Evolutionary conservation across 495 filamentous ascomycete genomes (phyloP), one percentile per base, ranked within the genome.

Genomic region (Aspergillus egyptiacus): DNA sequence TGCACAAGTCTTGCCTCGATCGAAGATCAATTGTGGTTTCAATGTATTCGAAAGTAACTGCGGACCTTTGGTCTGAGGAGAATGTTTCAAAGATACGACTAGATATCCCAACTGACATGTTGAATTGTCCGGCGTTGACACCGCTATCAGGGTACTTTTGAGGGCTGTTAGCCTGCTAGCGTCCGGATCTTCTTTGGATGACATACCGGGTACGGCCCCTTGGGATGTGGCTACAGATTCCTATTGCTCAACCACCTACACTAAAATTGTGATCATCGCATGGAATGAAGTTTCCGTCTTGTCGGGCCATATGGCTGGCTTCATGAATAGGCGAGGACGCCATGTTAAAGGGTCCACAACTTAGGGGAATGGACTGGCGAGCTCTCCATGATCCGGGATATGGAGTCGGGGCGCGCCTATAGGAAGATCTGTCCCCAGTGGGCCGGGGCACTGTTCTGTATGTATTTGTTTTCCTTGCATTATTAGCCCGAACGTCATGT

Each of bases 401-500:
- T 51, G 41, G 39, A 59, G 51, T 40, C 38, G 34, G 11, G 2
- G 36, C 48, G 23, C 39, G 31, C 38, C 37, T 34, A 51, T 51
- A 36, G 39, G 48, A 41, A 15, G 38, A 44, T 51, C 48, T 33
- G 17, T 18, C 8, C 31, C 15, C 15, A 19, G 23, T 25, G 24
- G 32, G 39, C 40, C 38, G 28, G 48, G 39, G 30, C 46, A 25
- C 23, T 19, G 18, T 36, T 45, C 50, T 55, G 55, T 56, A 52
- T 31, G 55, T 57, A 58, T 61, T 54, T 54, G 59, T 52, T 58
- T 56, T 58, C 55, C 55, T 54, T 61, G 55, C 59, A 58, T 61
- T n/a, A n/a, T n/a, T 58, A 61, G 55, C 33, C 31, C 55, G 48
- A 32, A 51, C 32, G 50, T 56, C 53, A 56, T 50, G 45, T 32